Base-by-base conservation (phyloP, 1,139 yeast species). In the Yamadazyma songkhlaensis region DNA sequence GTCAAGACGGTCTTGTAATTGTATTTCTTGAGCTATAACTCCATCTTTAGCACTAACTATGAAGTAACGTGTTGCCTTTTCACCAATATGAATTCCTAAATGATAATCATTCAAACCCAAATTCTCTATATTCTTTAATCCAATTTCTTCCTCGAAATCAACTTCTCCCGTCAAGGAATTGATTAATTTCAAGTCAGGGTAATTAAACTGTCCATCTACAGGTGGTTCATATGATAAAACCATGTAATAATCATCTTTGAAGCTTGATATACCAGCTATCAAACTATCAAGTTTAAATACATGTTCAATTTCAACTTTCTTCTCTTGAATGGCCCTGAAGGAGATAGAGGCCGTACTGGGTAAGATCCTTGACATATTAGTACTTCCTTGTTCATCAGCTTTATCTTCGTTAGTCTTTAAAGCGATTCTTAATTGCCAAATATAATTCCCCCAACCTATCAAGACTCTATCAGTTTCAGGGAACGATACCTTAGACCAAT, bases 41-140 rank as follows among this genome's bases (percentile, higher is more conserved):
- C 84, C 90, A 60, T 89, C 97, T 37, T 78, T 78, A 0, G 96
- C 88, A 55, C 94, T 81, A 6, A 90, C 69, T 14, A 92, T 69
- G 47, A 72, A 84, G 62, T 84, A 87, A 30, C 69, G 64, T 1
- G 75, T 64, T 1, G 46, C 42, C 1, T 49, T 49, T 2, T 40
- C 37, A 1, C 63, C 68, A 12, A 72, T 63, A 53, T 72, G 73
- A 35, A 73, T 74, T 0, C 79, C 76, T 34, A 90, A 59, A 44
- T 77, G 80, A 51, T 84, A 86, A 54, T 92, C 97, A 56, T 90
- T 90, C 21, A 86, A 67, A 0, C 95, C 92, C 25, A 88, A 62
- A 20, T 73, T 68, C 29, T 77, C 72, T 34, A 69, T 76, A 33
- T 78, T 76, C 37, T 73, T 75, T 40, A 89, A 62, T 0, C 85